Percentiles rank a stretch among this genome's conserved stretches.
These are phyloP conservation scores for Dendryphion nanum DNA, from an alignment of 2,329 filamentous ascomycete species.

Conservation along the genomic window DNA sequence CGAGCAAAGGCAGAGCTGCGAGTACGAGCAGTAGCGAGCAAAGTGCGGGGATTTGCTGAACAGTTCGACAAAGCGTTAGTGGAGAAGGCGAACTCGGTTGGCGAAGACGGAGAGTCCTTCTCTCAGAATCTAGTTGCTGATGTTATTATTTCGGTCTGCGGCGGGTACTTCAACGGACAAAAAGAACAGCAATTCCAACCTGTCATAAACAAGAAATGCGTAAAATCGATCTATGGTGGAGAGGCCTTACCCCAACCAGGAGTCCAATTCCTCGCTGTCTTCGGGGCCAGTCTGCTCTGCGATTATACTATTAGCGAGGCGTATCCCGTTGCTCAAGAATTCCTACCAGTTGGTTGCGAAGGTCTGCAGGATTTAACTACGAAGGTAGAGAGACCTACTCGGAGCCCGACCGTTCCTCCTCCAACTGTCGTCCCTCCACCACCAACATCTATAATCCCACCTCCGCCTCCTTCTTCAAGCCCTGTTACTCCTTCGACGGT, in stretches of 20 bases:
- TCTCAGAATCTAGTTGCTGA: conserved; percentile 18
- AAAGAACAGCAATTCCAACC: conserved; percentile 12
- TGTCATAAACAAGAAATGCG: conserved; percentile 11
- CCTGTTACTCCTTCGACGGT: too few species aligned
- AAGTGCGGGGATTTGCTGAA: conserved; percentile 13
- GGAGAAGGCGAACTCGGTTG: conserved; percentile 12
- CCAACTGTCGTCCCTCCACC: too few species aligned
- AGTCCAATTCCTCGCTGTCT: conserved; percentile 16
- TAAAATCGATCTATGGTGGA: conserved; percentile 17
- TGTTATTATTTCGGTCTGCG: conserved; percentile 17
- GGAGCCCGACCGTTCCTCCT: too few species aligned
- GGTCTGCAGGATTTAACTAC: conserved; percentile 14
- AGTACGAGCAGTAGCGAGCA: conserved; percentile 15
- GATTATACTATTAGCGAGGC: conserved; percentile 18
- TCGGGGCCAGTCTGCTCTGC: conserved; percentile 20
- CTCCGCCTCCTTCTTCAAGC: too few species aligned
- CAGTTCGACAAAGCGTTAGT: conserved; percentile 12
- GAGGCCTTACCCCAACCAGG: conserved; percentile 11
- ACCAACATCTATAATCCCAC: too few species aligned
- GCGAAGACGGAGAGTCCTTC: conserved; percentile 15
- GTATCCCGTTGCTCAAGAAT: conserved; percentile 17
- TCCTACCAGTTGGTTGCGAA: conserved; percentile 15
- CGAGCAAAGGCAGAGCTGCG: conserved; percentile 9
- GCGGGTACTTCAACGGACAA: conserved; percentile 13
- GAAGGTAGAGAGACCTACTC: too few species aligned